Percentiles rank a stretch among this genome's conserved stretches.
Conservation (phyloP, 2,329 filamentous ascomycete species). For the Pseudogymnoascus verrucosus region DNA sequence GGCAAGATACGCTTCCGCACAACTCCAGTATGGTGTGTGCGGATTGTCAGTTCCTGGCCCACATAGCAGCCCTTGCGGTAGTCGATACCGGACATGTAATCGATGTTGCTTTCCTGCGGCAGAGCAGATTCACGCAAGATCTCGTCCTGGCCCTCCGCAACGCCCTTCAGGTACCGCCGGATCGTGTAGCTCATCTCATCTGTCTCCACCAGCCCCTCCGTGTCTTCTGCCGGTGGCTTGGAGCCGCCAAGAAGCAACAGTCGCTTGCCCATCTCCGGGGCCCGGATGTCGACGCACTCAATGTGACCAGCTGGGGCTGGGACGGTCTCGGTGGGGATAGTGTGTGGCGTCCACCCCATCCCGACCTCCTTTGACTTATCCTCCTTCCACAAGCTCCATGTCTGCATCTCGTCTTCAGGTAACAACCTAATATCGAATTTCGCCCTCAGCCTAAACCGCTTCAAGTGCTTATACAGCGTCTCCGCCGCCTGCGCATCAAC, state of each 20-base stretch:
- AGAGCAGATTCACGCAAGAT: constrained; percentile 63
- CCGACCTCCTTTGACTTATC: constrained; percentile 40
- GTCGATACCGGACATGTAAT: constrained; percentile 77
- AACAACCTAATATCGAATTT: constrained; percentile 65
- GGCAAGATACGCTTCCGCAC: constrained; percentile 86
- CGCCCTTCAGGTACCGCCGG: constrained; percentile 68
- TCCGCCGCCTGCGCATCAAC: constrained; percentile 63
- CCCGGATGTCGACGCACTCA: constrained; percentile 39
- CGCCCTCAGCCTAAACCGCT: constrained; percentile 76
- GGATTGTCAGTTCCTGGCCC: constrained; percentile 91
- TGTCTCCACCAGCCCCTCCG: constrained; percentile 39
- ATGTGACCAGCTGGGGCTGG: constrained; percentile 14
- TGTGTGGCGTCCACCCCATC: constrained; percentile 15
- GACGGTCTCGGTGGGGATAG: not conserved
- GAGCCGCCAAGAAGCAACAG: constrained; percentile 32
- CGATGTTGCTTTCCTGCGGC: constrained; percentile 84
- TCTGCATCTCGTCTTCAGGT: constrained; percentile 52
- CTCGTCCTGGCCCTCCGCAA: constrained; percentile 79
- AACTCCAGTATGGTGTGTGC: constrained; percentile 88
- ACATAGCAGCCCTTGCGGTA: constrained; percentile 97
- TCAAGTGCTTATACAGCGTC: constrained; percentile 62
- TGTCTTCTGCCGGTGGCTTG: constrained; percentile 21
- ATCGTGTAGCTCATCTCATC: constrained; percentile 59
- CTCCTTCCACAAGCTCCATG: constrained; percentile 65
- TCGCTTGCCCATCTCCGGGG: constrained; percentile 48